Conservation (phyloP, 805 yeast genomes). For the Barnettozyma botsteinii region DNA sequence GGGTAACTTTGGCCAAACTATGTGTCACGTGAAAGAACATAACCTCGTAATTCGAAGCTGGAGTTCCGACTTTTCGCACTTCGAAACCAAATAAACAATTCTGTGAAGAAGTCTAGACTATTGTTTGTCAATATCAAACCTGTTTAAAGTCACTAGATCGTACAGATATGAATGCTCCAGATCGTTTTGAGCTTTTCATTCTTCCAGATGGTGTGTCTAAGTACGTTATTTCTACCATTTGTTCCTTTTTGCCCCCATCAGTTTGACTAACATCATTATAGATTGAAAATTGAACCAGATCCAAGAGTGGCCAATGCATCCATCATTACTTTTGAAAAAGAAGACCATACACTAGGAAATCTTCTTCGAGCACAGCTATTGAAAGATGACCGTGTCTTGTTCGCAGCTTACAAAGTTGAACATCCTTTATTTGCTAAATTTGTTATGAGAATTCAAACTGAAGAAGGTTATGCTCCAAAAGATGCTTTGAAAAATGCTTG, state of each 20-base stretch:
- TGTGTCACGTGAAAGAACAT: neutral
- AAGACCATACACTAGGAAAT: slow-evolving; percentile 95
- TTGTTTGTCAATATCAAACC: too few relatives aligned
- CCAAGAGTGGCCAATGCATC: slow-evolving; percentile 94
- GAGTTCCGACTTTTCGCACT: too few relatives aligned
- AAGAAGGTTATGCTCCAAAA: slow-evolving; percentile 88
- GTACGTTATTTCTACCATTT: slow-evolving; percentile 36
- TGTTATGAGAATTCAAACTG: slow-evolving; percentile 90
- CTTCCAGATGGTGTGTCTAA: slow-evolving; percentile 97
- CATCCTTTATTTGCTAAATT: slow-evolving; percentile 97
- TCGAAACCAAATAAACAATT: too few relatives aligned
- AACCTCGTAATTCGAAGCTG: too few relatives aligned
- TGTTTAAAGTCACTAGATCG: neutral
- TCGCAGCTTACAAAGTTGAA: slow-evolving; percentile 96
- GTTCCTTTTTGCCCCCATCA: neutral
- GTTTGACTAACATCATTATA: slow-evolving; percentile 21
- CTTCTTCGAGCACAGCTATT: slow-evolving; percentile 79
- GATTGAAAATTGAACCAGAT: slow-evolving; percentile 85
- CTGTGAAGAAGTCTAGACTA: too few relatives aligned
- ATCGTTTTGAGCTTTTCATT: slow-evolving; percentile 92
- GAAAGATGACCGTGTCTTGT: slow-evolving; percentile 82
- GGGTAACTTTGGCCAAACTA: neutral
- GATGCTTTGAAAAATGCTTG: slow-evolving; percentile 91
- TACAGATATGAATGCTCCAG: slow-evolving; percentile 94
- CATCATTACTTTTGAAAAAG: slow-evolving; percentile 87